A percentile compares a stretch with the other conserved stretches of the same genome.
Conservation (phyloP, 768 basidiomycete genomes). For the Naganishia antarctica region DNA sequence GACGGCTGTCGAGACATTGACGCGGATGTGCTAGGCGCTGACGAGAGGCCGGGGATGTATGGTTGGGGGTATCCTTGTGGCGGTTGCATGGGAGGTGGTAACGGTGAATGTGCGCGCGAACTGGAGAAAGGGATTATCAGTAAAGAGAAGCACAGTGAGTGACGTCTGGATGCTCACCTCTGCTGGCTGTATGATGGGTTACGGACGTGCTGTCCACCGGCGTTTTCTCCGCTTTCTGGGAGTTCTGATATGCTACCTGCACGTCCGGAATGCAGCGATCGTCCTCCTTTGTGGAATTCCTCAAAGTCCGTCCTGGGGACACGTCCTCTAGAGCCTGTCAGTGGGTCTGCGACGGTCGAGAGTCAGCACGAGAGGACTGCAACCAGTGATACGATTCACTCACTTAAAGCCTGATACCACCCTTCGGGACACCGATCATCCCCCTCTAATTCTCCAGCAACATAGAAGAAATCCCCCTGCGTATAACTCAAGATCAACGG, state of each 20-base stretch:
- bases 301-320: constrained; percentile 86
- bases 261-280: not conserved
- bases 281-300: constrained; percentile 67
- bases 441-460: constrained; percentile 65
- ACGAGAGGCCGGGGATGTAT: not conserved
- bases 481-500: constrained; percentile 84
- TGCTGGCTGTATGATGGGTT: constrained; percentile 7
- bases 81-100: not conserved
- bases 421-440: constrained; percentile 41
- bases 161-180: constrained; percentile 29
- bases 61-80: not conserved
- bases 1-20: constrained; percentile 14
- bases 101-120: not conserved
- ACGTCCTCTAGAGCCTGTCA: constrained; percentile 81
- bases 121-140: not conserved
- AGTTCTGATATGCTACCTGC: not conserved
- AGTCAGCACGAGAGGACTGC: too few species aligned
- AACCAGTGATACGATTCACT: too few species aligned
- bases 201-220: not conserved
- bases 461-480: constrained; percentile 97
- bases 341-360: too few species aligned
- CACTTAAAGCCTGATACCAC: constrained; percentile 87
- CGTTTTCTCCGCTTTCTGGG: not conserved
- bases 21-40: constrained; percentile 14
- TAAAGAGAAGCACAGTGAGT: not conserved